Conservation (phyloP, 1,139 yeast species). For the Geotrichum macrosporum region DNA sequence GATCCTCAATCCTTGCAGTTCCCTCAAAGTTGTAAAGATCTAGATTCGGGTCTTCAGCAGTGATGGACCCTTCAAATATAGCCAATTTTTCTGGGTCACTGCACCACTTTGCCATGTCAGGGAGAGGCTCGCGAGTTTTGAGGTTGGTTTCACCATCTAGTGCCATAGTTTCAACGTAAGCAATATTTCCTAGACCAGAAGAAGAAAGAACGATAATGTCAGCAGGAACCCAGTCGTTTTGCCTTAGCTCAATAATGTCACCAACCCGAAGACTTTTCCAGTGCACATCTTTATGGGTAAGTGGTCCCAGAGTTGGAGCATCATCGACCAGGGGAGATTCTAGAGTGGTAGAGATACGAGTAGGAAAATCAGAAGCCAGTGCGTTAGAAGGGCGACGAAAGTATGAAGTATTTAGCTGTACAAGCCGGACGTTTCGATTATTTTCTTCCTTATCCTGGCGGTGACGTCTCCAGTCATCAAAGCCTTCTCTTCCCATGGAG, state of each 20-base stretch:
- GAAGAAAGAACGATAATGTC: conserved; percentile 71
- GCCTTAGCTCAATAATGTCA: conserved; percentile 64
- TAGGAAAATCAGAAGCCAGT: conserved; percentile 7
- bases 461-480: conserved; percentile 87
- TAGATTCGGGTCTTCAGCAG: conserved; percentile 84
- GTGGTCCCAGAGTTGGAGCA: conserved; percentile 5
- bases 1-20: conserved; percentile 41
- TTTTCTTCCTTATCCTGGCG: conserved; percentile 82
- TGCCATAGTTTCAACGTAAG: conserved; percentile 94
- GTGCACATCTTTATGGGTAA: conserved; percentile 39
- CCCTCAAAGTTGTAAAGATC: conserved; percentile 94
- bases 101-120: conserved; percentile 51
- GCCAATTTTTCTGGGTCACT: conserved; percentile 52
- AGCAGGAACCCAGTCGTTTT: conserved; percentile 93
- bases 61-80: conserved; percentile 46
- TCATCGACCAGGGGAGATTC: conserved; percentile 24
- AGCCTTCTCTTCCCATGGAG: conserved; percentile 89
- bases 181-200: conserved; percentile 61
- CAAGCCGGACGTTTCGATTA: conserved; percentile 50
- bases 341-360: conserved; percentile 1
- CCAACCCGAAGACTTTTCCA: conserved; percentile 89
- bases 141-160: conserved; percentile 94
- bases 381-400: conserved; percentile 1
- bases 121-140: conserved; percentile 66
- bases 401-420: conserved; percentile 18